Evolutionary conservation across 2,329 filamentous ascomycete species (phyloP), one percentile per base, ranked within the genome.

Genomic region (Penicillium sclerotigenum): DNA sequence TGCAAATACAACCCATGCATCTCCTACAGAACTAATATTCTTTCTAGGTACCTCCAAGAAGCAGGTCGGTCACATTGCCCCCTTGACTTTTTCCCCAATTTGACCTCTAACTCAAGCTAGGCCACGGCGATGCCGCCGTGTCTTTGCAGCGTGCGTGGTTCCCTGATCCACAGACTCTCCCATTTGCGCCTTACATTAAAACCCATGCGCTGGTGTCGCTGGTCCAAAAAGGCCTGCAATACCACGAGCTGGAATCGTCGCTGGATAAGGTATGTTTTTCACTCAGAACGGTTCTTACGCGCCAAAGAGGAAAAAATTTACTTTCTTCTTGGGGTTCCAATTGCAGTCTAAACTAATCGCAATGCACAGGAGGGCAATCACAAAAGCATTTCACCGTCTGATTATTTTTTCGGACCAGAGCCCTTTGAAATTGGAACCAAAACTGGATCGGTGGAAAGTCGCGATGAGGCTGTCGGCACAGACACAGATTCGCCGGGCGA

Each of bases 141-240:
- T 82, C 80, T 72, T 78, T 87, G 59, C 81, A 83, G 69, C 79
- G 80, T 64, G 83, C 83, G 71, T 87, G 84, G 85, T 79, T 83
- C 66, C 79, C 80, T 66, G 80, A 87, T 67, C 83, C 83, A 52
- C 82, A 86, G 64, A 75, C 73, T 63, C 77, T 87, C 45, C 82
- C 84, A 20, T 87, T 87, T 72, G 83, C 84, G 56, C 78, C 76
- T 45, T 78, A 80, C 64, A 82, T 87, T 65, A 80, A 79, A 65
- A 79, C 81, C 34, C 81, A 84, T 67, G 81, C 83, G 36, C 76
- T 88, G 56, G 77, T 87, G 43, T 78, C 80, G 42, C 75, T 88
- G 51, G 81, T 87, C 33, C 85, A 87, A 66, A 84, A 87, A 67
- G 85, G 85, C 52, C 73, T 88, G 42, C 76, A 79, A 58, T 81